Evolutionary conservation across 108 stramenopile species (phyloP).

Genomic region (Nannochloropsis gaditana): DNA sequence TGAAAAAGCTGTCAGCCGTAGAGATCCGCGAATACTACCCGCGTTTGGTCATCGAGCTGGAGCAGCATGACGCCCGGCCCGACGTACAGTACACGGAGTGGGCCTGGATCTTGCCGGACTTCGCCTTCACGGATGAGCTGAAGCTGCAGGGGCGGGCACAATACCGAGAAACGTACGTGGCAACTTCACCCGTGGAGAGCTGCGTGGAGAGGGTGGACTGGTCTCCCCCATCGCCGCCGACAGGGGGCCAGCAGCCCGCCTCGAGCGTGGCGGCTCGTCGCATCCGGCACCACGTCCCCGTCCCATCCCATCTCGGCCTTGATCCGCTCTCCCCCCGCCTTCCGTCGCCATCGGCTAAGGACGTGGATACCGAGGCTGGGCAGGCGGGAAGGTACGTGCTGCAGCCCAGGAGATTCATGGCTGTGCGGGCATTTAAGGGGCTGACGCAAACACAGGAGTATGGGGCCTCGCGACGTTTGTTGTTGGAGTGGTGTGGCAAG

Average conservation of each 20-base stretch:
- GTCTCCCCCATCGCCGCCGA: background rate
- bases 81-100: background rate
- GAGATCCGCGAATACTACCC: conserved; percentile 3
- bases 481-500: background rate
- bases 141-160: conserved; percentile 8
- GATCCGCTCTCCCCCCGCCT: background rate
- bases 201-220: conserved; percentile 11
- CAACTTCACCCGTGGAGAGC: background rate
- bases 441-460: background rate
- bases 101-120: background rate
- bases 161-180: background rate
- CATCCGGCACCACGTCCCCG: background rate
- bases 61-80: background rate
- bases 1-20: background rate
- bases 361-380: background rate
- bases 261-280: background rate
- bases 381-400: conserved; percentile 2
- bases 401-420: conserved; percentile 5
- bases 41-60: background rate
- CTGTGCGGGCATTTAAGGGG: background rate
- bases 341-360: background rate
- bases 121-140: conserved; percentile 13
- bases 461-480: background rate
- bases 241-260: background rate
- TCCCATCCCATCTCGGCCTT: background rate